Conservation (phyloP, 352 stramenopile genomes). For the Pythium apleroticum region DNA sequence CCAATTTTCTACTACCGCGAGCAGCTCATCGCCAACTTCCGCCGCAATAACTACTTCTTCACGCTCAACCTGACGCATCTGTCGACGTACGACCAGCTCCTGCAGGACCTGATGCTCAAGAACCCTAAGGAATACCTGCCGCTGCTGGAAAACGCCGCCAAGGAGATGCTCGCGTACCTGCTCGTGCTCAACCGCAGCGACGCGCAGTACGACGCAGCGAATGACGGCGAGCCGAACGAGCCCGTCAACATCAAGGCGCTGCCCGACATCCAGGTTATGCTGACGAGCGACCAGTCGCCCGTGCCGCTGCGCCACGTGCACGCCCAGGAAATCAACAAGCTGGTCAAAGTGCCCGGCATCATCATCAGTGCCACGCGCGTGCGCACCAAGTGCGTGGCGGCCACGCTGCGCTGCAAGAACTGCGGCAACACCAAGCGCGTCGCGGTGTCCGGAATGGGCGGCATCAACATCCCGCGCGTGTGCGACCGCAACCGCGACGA, state of each 20-base stretch:
- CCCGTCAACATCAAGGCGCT: constrained; percentile 37
- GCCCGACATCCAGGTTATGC: constrained; percentile 79
- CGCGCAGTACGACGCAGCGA: constrained; percentile 26
- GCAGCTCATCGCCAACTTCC: constrained; percentile 85
- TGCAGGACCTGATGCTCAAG: constrained; percentile 85
- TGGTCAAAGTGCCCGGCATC: constrained; percentile 95
- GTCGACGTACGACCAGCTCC: constrained; percentile 81
- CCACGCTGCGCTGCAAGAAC: constrained; percentile 91
- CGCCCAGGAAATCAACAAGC: constrained; percentile 87
- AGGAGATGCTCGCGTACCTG: constrained; percentile 71
- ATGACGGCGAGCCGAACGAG: constrained; percentile 20
- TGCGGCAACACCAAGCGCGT: constrained; percentile 77
- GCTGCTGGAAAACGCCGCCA: constrained; percentile 83
- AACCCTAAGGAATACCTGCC: constrained; percentile 84
- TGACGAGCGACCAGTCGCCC: constrained; percentile 75
- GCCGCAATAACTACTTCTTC: constrained; percentile 70
- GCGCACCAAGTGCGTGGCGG: constrained; percentile 90
- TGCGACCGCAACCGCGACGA: constrained; percentile 79
- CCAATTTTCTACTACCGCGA: constrained; percentile 90
- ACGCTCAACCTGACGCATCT: constrained; percentile 86
- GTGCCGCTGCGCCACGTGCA: constrained; percentile 81
- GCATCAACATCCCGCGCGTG: constrained; percentile 78
- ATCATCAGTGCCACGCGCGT: constrained; percentile 95
- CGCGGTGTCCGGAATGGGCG: constrained; percentile 57
- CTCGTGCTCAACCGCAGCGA: constrained; percentile 53